phyloP scores from a whole-genome alignment of 345 rosid species.

The Acer negundo region DNA sequence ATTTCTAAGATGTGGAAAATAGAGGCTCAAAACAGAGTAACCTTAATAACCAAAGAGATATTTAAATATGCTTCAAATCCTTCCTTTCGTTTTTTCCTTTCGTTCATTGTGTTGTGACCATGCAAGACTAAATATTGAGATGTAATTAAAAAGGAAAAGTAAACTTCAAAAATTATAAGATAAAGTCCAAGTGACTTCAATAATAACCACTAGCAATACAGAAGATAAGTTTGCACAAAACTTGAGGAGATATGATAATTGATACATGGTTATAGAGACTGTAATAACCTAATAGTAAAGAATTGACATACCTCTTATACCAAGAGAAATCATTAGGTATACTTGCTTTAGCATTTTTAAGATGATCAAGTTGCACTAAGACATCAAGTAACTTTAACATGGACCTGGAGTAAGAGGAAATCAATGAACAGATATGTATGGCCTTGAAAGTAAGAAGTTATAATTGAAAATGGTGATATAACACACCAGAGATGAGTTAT shows the following conservation, averaged over 20 bases:
- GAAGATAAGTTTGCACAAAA: neutral
- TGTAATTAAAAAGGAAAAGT: neutral
- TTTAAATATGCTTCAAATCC: neutral
- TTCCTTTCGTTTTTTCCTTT: neutral
- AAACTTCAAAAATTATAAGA: neutral
- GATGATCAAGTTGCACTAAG: conserved; percentile 98
- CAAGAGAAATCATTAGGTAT: conserved; percentile 99
- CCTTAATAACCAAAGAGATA: conserved; percentile 3
- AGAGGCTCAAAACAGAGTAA: conserved; percentile 1
- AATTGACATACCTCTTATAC: conserved; percentile 78
- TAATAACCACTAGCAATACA: neutral
- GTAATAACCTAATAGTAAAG: conserved; percentile 2
- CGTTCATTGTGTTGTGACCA: neutral
- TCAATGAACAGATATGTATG: conserved; percentile 14
- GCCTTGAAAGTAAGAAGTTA: conserved; percentile 1
- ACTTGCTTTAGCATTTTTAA: conserved; percentile 98
- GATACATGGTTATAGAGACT: neutral
- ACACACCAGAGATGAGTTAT: conserved; percentile 88
- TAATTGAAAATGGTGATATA: conserved; percentile 3
- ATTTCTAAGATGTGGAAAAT: neutral
- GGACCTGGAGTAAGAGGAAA: conserved; percentile 57
- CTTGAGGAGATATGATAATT: neutral
- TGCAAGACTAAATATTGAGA: neutral
- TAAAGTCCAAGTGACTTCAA: neutral
- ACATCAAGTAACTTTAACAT: conserved; percentile 96